Base-by-base conservation (phyloP, 1,284 basidiomycete species). In the Leccinum subatratum region DNA sequence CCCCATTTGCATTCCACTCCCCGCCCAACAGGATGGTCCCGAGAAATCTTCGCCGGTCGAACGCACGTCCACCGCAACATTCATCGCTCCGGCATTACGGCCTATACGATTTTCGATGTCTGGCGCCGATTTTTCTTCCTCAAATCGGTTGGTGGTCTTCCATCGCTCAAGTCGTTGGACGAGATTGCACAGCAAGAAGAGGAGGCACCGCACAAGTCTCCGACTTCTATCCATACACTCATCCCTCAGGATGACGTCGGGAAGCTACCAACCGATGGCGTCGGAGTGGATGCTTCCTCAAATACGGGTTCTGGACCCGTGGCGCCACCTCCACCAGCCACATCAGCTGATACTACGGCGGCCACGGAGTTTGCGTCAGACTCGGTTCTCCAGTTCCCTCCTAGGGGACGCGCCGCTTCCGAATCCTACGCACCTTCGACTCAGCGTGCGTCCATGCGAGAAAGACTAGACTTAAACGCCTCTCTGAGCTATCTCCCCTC, bases 51-150 rank as follows among this genome's bases (percentile, higher is more conserved):
- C 81, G 8, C 83, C 85, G 1, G 85, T 90, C 20, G 85, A 89
- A 74, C 83, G 82, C 63, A 86, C 83, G n/a, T 88, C 87, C 18
- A 85, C 83, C 70, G 82, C 89, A 14, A 92, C 91, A 20, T 92
- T 86, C 75, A 91, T 92, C 64, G 89, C 90, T 1, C 91, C 91
- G 57, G 91, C 91, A 6, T 79, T 93, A 34, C 91, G 91, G 4
- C 91, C 91, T 0, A 92, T 93, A 71, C 86, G 92, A 28, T 90
- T 93, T 73, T 94, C 92, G 9, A 86, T 95, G 82, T 89, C 87
- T 70, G 83, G 87, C 54, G 82, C 85, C 2, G 93, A 95, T 76
- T 93, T 95, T 70, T 85, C 89, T 76, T 92, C 20, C 81, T 91
- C 60, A 85, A 78, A 71, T 83, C 84, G 28, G 83, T 88, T 6